A percentile compares a stretch with the other conserved stretches of the same genome.
Conservation (phyloP, 306 rosid genomes). For the Crataegus laevigata region DNA sequence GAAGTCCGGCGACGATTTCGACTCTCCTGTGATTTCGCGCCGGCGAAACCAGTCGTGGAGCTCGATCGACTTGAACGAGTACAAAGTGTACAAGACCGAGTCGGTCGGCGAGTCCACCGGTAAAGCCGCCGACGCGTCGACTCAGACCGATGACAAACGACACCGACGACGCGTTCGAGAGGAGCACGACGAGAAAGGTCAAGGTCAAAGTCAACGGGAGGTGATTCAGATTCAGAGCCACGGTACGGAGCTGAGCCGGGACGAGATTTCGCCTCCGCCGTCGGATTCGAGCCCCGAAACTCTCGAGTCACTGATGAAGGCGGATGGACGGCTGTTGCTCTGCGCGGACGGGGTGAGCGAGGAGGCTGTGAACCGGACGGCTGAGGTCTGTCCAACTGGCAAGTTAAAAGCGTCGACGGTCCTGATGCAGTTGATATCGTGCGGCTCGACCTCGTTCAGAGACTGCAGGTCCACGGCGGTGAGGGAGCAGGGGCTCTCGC, state of each 20-base stretch:
- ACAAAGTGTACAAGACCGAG: slow-evolving; percentile 81
- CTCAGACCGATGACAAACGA: slow-evolving; percentile 87
- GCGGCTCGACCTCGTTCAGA: slow-evolving; percentile 83
- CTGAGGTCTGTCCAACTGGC: slow-evolving; percentile 43
- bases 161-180: slow-evolving; percentile 50
- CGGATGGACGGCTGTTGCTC: slow-evolving; percentile 57
- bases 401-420: slow-evolving; percentile 74
- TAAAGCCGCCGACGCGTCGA: slow-evolving; percentile 71
- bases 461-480: slow-evolving; percentile 42
- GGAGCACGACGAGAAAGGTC: slow-evolving; percentile 2
- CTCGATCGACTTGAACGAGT: slow-evolving; percentile 69
- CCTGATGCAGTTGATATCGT: slow-evolving; percentile 66
- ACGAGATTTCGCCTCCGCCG: slow-evolving; percentile 97
- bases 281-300: slow-evolving; percentile 96
- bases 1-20: slow-evolving; percentile 44
- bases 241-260: slow-evolving; percentile 70
- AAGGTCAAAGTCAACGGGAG: slow-evolving; percentile 1
- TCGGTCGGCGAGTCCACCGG: slow-evolving; percentile 60
- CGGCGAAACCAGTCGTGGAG: slow-evolving; percentile 92
- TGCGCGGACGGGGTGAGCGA: slow-evolving; percentile 9
- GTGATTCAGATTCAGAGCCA: slow-evolving; percentile 7
- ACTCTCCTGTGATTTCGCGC: slow-evolving; percentile 40
- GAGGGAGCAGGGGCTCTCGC: slow-evolving; percentile 55
- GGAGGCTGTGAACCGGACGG: slow-evolving; percentile 32
- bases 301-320: slow-evolving; percentile 73